Evolutionary conservation across 257 asterid genomes (phyloP), one percentile per base, ranked within the genome.

Genomic region (Agastache rugosa): DNA sequence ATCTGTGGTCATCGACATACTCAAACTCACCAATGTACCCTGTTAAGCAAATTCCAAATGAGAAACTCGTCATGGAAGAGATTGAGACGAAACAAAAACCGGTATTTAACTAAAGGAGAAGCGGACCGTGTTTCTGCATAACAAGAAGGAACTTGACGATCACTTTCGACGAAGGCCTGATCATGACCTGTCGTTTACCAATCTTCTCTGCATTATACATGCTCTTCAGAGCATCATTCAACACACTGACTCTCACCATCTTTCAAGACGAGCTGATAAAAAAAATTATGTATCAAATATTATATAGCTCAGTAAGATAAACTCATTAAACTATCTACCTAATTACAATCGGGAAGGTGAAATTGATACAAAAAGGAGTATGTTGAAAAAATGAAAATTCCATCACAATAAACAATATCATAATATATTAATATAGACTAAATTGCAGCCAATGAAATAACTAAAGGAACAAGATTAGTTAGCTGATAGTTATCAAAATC

Each of bases 141-240:
- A 64, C 70, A 4, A 64, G n/a, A 64, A 64, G 70, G 8, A 64
- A 64, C 55, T 64, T 64, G 55, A 64, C 9, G 20, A 64, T 64
- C 37, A 64, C 70, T 64, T 64, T 64, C 11, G 70, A 64, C 7
- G 70, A 64, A 22, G 70, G 70, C 70, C 70, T 64, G 54, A 64
- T 64, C 70, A 64, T 64, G 70, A 64, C 70, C 70, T 64, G 70
- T 9, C 70, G 5, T 14, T 64, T 64, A 22, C 70, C 70, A n/a
- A 48, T 64, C 37, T 64, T 64, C 55, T 64, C 70, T 41, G 70
- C 70, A 64, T 64, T 64, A 14, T 64, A 64, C 70, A 64, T 64
- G 70, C 70, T 64, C 70, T 64, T 64, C 39, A 64, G 53, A 25
- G 70, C 70, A 42, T 64, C 70, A 64, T 64, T 64, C 55, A 64